Conservation (phyloP, 2,329 filamentous ascomycete genomes). For the Claviceps sp. region DNA sequence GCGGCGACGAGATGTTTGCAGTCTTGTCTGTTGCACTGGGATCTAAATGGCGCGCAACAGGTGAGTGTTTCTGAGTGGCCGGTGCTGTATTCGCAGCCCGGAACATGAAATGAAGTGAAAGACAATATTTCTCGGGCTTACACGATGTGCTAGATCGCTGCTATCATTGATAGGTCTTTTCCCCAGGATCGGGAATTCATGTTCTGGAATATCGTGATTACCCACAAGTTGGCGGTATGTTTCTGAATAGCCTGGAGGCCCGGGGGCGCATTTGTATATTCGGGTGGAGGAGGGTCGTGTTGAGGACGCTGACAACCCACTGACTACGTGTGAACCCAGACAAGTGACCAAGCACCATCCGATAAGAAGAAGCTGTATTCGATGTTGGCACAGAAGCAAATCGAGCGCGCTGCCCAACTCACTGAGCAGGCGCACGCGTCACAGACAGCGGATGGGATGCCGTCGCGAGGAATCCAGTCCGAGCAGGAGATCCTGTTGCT, state of each 20-base stretch:
- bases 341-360: slow-evolving; percentile 30
- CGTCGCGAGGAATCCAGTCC: slow-evolving; percentile 22
- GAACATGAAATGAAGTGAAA: background rate
- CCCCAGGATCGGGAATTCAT: slow-evolving; percentile 33
- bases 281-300: no score
- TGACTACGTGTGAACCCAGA: slow-evolving; percentile 17
- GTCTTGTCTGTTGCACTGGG: slow-evolving; percentile 40
- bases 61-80: slow-evolving; percentile 17
- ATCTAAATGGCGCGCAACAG: slow-evolving; percentile 43
- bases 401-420: slow-evolving; percentile 33
- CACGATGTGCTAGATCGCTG: slow-evolving; percentile 31
- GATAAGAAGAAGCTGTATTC: slow-evolving; percentile 39
- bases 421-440: slow-evolving; percentile 22
- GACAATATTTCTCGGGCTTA: background rate
- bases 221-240: slow-evolving; percentile 38
- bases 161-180: slow-evolving; percentile 37
- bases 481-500: slow-evolving; percentile 39
- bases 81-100: background rate
- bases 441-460: slow-evolving; percentile 8
- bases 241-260: background rate
- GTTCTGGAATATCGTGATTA: slow-evolving; percentile 42
- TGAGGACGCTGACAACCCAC: no score
- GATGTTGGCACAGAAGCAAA: slow-evolving; percentile 36
- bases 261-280: no score
- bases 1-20: slow-evolving; percentile 32